Conservation (phyloP, 2,329 filamentous ascomycete species). For the Akanthomyces uredinophilus region DNA sequence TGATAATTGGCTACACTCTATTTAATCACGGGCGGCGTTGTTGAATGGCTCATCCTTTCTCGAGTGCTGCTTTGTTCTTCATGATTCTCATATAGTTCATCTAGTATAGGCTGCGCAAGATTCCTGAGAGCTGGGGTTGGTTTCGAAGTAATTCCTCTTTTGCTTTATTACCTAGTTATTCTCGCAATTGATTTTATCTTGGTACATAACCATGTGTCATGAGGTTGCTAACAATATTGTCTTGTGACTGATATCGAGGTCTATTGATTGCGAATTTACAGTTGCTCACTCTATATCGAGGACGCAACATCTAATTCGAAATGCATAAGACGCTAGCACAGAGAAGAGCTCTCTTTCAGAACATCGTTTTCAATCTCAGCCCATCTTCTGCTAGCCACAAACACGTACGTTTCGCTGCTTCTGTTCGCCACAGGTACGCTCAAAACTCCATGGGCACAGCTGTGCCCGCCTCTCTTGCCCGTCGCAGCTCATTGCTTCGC, state of each 20-base stretch:
- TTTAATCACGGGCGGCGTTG: background rate
- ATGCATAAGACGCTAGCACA: background rate
- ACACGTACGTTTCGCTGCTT: background rate
- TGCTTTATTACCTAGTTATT: constrained; percentile 8
- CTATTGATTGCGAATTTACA: background rate
- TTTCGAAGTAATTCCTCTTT: constrained; percentile 11
- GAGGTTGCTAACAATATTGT: background rate
- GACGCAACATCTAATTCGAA: background rate
- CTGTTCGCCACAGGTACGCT: background rate
- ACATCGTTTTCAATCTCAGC: background rate
- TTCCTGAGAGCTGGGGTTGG: background rate
- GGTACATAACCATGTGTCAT: background rate
- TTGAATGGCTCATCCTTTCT: background rate
- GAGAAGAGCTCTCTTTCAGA: background rate
- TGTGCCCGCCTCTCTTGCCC: constrained; percentile 51
- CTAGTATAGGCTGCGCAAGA: background rate
- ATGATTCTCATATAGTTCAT: background rate
- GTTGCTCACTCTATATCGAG: background rate
- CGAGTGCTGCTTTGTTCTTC: background rate
- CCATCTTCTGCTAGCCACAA: background rate
- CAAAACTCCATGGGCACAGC: constrained; percentile 52
- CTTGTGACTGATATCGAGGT: background rate
- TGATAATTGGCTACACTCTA: constrained; percentile 2
- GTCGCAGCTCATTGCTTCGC: constrained; percentile 48
- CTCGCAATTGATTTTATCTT: constrained; percentile 14